Evolutionary conservation across 2,329 filamentous ascomycete species (phyloP), one percentile per base, ranked within the genome.

Genomic region (Botrytis galanthina): DNA sequence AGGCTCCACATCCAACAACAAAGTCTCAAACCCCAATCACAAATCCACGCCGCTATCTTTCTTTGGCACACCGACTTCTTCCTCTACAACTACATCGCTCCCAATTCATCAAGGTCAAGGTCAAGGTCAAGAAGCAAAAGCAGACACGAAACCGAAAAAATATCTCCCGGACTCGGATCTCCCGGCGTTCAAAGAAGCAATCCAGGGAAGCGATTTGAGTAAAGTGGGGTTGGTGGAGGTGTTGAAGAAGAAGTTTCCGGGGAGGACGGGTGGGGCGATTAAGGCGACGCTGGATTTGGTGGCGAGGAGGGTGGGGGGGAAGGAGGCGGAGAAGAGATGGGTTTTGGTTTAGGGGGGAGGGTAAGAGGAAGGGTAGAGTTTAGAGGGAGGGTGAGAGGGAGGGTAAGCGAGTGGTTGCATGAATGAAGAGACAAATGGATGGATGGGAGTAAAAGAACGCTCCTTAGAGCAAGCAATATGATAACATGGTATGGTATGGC

Each of bases 171-270:
- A 74, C 10, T 76, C 77, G 18, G 79, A 80, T 46, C 72, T 81
- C 42, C 73, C 76, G 1, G 75, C 74, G 0, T 93, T 97, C 82
- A 94, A 91, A 81, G 83, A 86, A 44, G 89, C 89, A 1, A 86
- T 97, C n/a, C 83, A 90, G 68, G 92, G 90, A 29, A 92, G 89
- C 75, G 88, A 92, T 82, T 84, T 94, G 67, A 92, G 89, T 57
- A 96, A 96, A 82, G 82, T 90, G 2, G 93, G 92, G 12, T 83
- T 96, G 77, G 86, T 93, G 14, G 93, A 95, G 81, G 86, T 92
- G 8, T 82, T 97, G 74, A 93, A 94, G 82, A 91, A 92, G 80
- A 86, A 89, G 77, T 94, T 95, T 77, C 89, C 91, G 1, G 90
- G 90, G 75, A 87, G 91, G 63, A 88, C 91, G 1, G 93, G 91